phyloP scores from a whole-genome alignment of 2,329 filamentous ascomycete genomes.

The Pestalotiopsis sp. region DNA sequence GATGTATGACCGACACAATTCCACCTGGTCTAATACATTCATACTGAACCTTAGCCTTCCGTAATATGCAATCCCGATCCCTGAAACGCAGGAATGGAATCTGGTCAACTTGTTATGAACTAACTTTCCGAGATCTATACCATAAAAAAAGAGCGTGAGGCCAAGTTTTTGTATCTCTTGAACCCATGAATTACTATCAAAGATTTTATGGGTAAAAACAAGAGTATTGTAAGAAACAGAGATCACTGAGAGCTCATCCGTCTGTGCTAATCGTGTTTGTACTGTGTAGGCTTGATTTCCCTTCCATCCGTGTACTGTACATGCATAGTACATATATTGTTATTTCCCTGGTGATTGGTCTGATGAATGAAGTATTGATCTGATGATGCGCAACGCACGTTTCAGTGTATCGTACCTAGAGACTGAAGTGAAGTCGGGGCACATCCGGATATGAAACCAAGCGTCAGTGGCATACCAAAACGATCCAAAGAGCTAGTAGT shows the following conservation, averaged over 20 bases:
- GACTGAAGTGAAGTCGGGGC: not conserved
- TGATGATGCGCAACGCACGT: not conserved
- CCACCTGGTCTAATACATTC: no score
- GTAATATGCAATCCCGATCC: no score
- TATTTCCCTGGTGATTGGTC: not conserved
- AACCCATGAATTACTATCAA: not conserved
- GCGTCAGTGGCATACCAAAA: not conserved
- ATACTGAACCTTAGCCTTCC: no score
- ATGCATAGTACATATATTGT: no score
- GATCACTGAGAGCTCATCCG: no score
- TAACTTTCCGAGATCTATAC: not conserved
- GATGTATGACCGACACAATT: no score
- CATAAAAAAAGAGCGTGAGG: constrained; percentile 2
- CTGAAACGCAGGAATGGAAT: no score
- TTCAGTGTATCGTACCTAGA: constrained; percentile 1
- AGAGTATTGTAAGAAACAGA: not conserved
- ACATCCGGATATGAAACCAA: not conserved
- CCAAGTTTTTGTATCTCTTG: constrained; percentile 2
- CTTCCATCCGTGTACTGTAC: no score
- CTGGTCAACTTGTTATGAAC: not conserved
- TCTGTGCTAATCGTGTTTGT: no score
- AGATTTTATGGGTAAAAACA: not conserved
- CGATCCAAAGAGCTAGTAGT: constrained; percentile 1
- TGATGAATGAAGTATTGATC: not conserved
- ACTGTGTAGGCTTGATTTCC: no score